These are phyloP conservation scores for Oenanthe sinensis DNA, from an alignment of 129 eudicot species.

Conservation along the genomic window DNA sequence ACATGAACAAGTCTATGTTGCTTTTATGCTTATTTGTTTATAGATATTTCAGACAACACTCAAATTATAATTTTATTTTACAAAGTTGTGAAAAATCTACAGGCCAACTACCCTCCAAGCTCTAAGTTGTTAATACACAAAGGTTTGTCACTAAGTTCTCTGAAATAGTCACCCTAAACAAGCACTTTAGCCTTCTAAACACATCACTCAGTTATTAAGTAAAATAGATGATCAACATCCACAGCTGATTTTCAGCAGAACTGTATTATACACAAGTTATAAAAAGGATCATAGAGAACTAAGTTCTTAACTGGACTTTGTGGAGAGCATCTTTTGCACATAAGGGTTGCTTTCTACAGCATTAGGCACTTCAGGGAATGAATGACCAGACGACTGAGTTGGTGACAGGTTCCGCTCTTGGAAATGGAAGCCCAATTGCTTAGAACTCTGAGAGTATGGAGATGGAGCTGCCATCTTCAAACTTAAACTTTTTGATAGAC, in stretches of 20 bases:
- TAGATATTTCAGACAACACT: too few species aligned
- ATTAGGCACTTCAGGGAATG: conserved; percentile 45
- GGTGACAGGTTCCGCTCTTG: conserved; percentile 64
- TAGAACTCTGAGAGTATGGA: conserved; percentile 25
- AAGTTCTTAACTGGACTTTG: conserved; percentile 26
- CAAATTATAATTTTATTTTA: too few species aligned
- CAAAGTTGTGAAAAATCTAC: not conserved
- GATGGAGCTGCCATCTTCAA: conserved; percentile 42
- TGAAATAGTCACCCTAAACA: not conserved
- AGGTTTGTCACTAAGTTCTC: not conserved
- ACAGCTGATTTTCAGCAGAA: not conserved
- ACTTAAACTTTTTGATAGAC: conserved; percentile 42
- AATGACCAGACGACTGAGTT: conserved; percentile 60
- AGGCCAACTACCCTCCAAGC: not conserved
- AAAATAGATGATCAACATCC: not conserved
- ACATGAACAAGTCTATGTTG: not conserved
- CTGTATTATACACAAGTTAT: not conserved
- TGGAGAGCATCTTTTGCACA: conserved; percentile 21
- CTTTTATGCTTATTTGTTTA: not conserved
- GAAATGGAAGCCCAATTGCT: conserved; percentile 36
- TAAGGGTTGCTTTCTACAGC: conserved; percentile 31
- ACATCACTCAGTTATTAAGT: not conserved
- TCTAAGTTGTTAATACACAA: not conserved
- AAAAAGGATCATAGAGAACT: not conserved
- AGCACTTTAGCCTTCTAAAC: not conserved